phyloP scores from a whole-genome alignment of 2,329 filamentous ascomycete species.

The Beauveria australis region DNA sequence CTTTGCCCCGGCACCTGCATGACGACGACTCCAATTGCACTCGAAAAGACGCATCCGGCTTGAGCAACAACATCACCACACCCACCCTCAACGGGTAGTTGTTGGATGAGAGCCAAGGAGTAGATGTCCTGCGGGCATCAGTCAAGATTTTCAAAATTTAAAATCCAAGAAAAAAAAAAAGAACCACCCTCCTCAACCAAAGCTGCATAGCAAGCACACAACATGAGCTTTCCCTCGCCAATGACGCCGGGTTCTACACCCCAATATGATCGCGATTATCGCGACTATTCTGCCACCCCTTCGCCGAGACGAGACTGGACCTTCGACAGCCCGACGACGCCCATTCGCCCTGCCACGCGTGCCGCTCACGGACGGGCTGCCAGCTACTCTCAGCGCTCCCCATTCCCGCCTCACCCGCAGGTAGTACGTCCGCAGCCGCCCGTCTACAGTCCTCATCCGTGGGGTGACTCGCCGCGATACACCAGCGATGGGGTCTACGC shows the following conservation, averaged over 20 bases:
- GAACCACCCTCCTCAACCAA: conserved; percentile 11
- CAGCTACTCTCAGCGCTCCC: conserved; percentile 27
- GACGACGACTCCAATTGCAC: conserved; percentile 29
- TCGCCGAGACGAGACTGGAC: conserved; percentile 44
- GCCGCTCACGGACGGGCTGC: conserved; percentile 31
- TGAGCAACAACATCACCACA: conserved; percentile 9
- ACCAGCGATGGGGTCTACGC: conserved; percentile 55
- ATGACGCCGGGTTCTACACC: conserved; percentile 39
- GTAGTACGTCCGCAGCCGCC: conserved; percentile 28
- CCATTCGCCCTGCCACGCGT: conserved; percentile 46
- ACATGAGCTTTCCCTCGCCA: conserved; percentile 32
- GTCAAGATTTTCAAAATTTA: neutral
- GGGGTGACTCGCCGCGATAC: conserved; percentile 52
- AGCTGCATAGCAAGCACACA: conserved; percentile 29
- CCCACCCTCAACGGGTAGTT: conserved; percentile 9
- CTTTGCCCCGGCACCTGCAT: conserved; percentile 30
- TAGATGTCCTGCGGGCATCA: conserved; percentile 25
- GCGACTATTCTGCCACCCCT: conserved; percentile 45
- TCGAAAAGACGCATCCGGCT: conserved; percentile 13
- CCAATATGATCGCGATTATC: conserved; percentile 45
- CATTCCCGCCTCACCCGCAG: conserved; percentile 5
- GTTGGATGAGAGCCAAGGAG: conserved; percentile 13
- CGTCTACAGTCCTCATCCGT: conserved; percentile 25
- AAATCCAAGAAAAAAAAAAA: conserved; percentile 7
- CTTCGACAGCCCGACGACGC: conserved; percentile 36